phyloP scores from a whole-genome alignment of 768 basidiomycete species.

The Mycena alexandri region DNA sequence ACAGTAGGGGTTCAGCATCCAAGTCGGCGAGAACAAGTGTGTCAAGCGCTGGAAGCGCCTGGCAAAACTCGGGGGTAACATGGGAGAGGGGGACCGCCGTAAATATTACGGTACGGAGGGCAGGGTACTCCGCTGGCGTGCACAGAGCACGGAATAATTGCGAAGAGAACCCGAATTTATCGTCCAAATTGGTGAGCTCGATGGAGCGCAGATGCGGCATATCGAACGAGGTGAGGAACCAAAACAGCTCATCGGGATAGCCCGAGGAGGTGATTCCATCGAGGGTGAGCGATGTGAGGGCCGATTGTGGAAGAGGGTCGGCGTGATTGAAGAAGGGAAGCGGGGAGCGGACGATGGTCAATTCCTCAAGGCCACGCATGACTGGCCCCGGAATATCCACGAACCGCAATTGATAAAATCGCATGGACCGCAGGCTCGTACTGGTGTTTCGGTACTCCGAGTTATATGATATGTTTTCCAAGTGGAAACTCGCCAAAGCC shows the following conservation, averaged over 20 bases:
- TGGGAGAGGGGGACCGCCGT: background rate
- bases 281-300: slow-evolving; percentile 18
- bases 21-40: slow-evolving; percentile 6
- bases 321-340: slow-evolving; percentile 15
- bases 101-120: slow-evolving; percentile 4
- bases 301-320: background rate
- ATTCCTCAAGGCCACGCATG: slow-evolving; percentile 6
- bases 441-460: slow-evolving; percentile 14
- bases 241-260: slow-evolving; percentile 1
- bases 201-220: slow-evolving; percentile 22
- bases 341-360: slow-evolving; percentile 16
- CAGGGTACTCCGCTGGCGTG: slow-evolving; percentile 6
- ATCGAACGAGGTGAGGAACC: slow-evolving; percentile 9
- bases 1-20: slow-evolving; percentile 10
- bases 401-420: background rate
- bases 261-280: slow-evolving; percentile 9
- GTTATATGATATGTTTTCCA: slow-evolving; percentile 12
- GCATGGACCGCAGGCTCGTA: slow-evolving; percentile 9
- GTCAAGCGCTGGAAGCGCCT: slow-evolving; percentile 17
- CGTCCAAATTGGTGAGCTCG: slow-evolving; percentile 1
- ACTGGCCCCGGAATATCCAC: slow-evolving; percentile 2
- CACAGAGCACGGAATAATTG: slow-evolving; percentile 1
- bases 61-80: slow-evolving; percentile 5
- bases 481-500: background rate
- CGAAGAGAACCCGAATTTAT: background rate